phyloP scores from a whole-genome alignment of 352 stramenopile genomes.

The Phytopythium chamaehyphon region DNA sequence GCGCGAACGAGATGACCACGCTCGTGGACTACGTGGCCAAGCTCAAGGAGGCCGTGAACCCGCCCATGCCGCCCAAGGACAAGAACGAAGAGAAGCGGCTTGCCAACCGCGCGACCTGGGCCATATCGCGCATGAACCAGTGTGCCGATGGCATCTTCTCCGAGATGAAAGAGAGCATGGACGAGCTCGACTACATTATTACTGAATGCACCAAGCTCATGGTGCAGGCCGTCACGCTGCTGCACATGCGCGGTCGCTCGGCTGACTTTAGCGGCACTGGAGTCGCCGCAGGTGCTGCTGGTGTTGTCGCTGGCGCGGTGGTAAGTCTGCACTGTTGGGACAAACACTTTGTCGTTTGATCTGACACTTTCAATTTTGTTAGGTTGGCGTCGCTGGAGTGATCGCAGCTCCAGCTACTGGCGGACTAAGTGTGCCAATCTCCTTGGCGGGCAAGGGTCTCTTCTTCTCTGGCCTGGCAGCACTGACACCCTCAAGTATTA shows the following conservation, averaged over 20 bases:
- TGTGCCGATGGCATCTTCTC: slow-evolving; percentile 52
- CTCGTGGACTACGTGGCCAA: slow-evolving; percentile 78
- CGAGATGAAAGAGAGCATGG: slow-evolving; percentile 71
- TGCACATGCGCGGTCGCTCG: slow-evolving; percentile 75
- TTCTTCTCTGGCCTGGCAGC: slow-evolving; percentile 78
- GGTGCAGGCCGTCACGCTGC: slow-evolving; percentile 81
- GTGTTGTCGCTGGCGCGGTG: slow-evolving; percentile 75
- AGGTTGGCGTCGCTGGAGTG: slow-evolving; percentile 66
- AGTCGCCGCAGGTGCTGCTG: slow-evolving; percentile 71
- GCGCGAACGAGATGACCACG: slow-evolving; percentile 69
- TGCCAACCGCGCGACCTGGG: slow-evolving; percentile 70
- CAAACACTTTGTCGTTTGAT: neutral
- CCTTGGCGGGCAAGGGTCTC: slow-evolving; percentile 77
- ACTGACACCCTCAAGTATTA: slow-evolving; percentile 79
- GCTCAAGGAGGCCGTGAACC: slow-evolving; percentile 60
- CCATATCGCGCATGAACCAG: slow-evolving; percentile 68
- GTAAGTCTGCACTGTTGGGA: slow-evolving; percentile 21
- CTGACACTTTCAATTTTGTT: neutral
- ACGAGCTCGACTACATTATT: slow-evolving; percentile 78
- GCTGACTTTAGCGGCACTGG: slow-evolving; percentile 85
- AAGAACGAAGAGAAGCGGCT: slow-evolving; percentile 68
- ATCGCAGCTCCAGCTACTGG: slow-evolving; percentile 74
- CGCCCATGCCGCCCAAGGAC: slow-evolving; percentile 46
- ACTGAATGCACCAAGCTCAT: slow-evolving; percentile 82
- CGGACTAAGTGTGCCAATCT: slow-evolving; percentile 81